Evolutionary conservation across 2,329 filamentous ascomycete species (phyloP).

Genomic region (Fusarium nisikadoi): DNA sequence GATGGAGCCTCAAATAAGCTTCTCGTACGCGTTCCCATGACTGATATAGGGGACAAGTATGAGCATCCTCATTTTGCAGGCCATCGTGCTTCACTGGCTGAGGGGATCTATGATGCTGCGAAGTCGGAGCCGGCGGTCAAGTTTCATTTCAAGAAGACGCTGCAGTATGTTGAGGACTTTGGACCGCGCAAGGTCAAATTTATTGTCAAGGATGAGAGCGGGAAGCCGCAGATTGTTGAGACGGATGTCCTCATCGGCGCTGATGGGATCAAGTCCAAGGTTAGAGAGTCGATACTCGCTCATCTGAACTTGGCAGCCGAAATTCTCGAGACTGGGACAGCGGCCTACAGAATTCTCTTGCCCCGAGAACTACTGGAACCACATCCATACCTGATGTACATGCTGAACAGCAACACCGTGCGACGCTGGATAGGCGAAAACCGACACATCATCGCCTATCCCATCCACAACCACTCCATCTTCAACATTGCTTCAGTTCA

Average conservation of each 20-base stretch:
- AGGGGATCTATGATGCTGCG: constrained; percentile 6
- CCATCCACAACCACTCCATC: constrained; percentile 22
- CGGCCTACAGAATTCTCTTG: constrained; percentile 4
- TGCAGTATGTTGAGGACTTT: constrained; percentile 4
- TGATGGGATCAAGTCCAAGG: constrained; percentile 25
- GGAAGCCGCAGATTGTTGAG: background rate
- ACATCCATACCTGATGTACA: constrained; percentile 10
- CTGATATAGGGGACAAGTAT: constrained; percentile 8
- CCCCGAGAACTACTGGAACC: background rate
- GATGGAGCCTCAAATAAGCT: background rate
- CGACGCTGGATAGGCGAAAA: constrained; percentile 20
- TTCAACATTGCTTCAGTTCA: constrained; percentile 21
- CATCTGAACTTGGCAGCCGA: background rate
- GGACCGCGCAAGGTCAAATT: background rate
- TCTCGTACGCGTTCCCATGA: background rate
- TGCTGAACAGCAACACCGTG: constrained; percentile 3
- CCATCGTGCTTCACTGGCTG: constrained; percentile 20
- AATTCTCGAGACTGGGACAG: background rate
- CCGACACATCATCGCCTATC: constrained; percentile 23
- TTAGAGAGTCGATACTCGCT: constrained; percentile 17
- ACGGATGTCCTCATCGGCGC: constrained; percentile 24
- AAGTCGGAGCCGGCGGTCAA: constrained; percentile 14
- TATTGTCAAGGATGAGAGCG: background rate
- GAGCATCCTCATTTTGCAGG: constrained; percentile 17
- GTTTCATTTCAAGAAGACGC: constrained; percentile 15